Evolutionary conservation across 1,139 yeast genomes (phyloP).

Genomic region (Komagataea norvegica): DNA sequence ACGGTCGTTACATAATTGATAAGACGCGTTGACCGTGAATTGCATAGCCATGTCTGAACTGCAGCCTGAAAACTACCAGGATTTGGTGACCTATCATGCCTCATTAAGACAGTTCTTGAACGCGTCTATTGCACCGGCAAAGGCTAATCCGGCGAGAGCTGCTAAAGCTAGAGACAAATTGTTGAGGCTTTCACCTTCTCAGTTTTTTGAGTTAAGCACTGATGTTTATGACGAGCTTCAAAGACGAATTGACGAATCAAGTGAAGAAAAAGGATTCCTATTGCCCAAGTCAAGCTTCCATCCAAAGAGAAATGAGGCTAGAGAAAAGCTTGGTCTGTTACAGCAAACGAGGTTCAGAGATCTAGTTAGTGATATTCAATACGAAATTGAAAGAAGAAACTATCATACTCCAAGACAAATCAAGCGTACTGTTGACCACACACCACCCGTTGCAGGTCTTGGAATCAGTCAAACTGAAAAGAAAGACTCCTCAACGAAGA

Average conservation of each 20-base stretch:
- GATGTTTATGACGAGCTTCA: constrained; percentile 90
- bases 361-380: constrained; percentile 82
- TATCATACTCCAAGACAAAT: constrained; percentile 33
- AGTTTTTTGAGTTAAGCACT: constrained; percentile 82
- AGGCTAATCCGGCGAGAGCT: constrained; percentile 47
- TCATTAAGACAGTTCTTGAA: constrained; percentile 24
- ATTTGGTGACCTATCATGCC: constrained; percentile 19
- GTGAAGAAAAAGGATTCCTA: constrained; percentile 58
- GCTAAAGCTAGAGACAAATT: constrained; percentile 82
- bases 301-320: constrained; percentile 91
- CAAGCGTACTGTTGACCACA: neutral
- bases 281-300: constrained; percentile 75
- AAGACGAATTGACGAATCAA: constrained; percentile 53
- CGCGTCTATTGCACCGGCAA: constrained; percentile 19
- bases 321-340: constrained; percentile 83
- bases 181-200: constrained; percentile 73
- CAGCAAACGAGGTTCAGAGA: constrained; percentile 84
- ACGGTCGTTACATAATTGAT: neutral
- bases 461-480: constrained; percentile 1
- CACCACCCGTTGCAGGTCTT: neutral
- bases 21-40: too few relatives aligned
- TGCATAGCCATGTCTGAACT: constrained; percentile 5
- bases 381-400: constrained; percentile 78
- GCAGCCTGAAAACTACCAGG: constrained; percentile 13
- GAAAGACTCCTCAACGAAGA: constrained; percentile 4